phyloP scores from a whole-genome alignment of 495 filamentous ascomycete genomes.

The Aspergillus coremiiformis region DNA sequence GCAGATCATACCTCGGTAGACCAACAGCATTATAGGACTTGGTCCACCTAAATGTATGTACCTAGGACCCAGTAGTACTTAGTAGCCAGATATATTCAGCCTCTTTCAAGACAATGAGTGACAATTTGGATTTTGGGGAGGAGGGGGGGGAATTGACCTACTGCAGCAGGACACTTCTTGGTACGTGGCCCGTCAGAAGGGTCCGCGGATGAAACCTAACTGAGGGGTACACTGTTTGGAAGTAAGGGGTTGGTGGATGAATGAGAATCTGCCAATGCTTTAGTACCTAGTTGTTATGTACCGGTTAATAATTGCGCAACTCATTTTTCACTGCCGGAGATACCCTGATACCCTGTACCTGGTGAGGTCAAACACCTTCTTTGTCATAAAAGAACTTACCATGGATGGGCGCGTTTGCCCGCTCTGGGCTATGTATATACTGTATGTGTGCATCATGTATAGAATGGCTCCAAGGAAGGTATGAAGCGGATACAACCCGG shows the following conservation, averaged over 20 bases:
- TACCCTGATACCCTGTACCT: too few species aligned
- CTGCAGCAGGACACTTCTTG: not conserved
- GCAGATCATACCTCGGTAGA: not conserved
- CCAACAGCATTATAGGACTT: not conserved
- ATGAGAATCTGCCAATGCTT: not conserved
- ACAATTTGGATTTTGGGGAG: too few species aligned
- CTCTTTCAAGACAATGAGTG: too few species aligned
- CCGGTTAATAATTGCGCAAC: not conserved
- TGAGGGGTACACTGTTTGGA: conserved; percentile 3
- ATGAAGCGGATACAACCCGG: too few species aligned
- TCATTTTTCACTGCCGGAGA: too few species aligned
- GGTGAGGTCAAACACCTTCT: too few species aligned
- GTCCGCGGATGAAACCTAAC: conserved; percentile 12
- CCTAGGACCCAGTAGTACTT: not conserved
- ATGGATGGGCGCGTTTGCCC: too few species aligned
- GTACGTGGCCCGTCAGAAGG: conserved; percentile 2
- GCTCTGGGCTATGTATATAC: too few species aligned
- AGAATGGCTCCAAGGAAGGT: too few species aligned
- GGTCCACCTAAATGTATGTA: not conserved
- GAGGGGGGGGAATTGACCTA: not conserved
- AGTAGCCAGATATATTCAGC: not conserved
- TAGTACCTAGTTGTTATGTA: not conserved
- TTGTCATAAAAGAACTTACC: too few species aligned
- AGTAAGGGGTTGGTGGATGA: not conserved
- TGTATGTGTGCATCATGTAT: too few species aligned